Conservation (phyloP, 371 early-diverging fungal genomes). For the Lichtheimia ramosa region DNA sequence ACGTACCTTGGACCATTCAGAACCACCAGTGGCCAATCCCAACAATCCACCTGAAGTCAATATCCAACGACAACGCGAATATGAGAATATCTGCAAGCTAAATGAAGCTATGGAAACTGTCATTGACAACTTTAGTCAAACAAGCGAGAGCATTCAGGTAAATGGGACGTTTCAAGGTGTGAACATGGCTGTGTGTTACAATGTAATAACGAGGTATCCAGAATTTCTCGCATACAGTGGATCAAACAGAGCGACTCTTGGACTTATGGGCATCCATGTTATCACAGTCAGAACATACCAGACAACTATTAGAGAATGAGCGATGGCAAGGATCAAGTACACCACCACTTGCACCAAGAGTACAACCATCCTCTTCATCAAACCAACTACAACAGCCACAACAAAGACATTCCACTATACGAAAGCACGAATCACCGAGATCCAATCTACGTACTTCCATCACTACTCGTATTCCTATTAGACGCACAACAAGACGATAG, state of each 20-base stretch:
- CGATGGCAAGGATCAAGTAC: slow-evolving; percentile 16
- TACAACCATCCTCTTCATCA: neutral
- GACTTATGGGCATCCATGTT: slow-evolving; percentile 38
- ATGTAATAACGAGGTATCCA: slow-evolving; percentile 1
- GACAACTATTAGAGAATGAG: slow-evolving; percentile 33
- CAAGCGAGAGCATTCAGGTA: slow-evolving; percentile 20
- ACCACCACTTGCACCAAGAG: neutral
- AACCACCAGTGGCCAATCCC: slow-evolving; percentile 32
- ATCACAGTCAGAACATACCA: slow-evolving; percentile 35
- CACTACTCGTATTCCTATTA: neutral
- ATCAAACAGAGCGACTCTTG: slow-evolving; percentile 35
- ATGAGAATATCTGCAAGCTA: slow-evolving; percentile 22
- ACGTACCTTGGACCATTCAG: slow-evolving; percentile 11
- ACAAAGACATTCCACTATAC: neutral
- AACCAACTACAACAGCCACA: neutral
- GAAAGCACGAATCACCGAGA: neutral
- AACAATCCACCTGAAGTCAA: slow-evolving; percentile 30
- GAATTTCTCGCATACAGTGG: slow-evolving; percentile 30
- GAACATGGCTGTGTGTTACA: neutral
- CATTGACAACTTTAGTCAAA: slow-evolving; percentile 22
- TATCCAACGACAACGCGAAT: slow-evolving; percentile 26
- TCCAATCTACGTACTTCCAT: neutral
- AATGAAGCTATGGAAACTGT: slow-evolving; percentile 27
- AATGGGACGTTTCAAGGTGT: neutral
- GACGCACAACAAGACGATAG: neutral